Evolutionary conservation across 805 yeast species (phyloP).

Genomic region (Suhomyces sp.): DNA sequence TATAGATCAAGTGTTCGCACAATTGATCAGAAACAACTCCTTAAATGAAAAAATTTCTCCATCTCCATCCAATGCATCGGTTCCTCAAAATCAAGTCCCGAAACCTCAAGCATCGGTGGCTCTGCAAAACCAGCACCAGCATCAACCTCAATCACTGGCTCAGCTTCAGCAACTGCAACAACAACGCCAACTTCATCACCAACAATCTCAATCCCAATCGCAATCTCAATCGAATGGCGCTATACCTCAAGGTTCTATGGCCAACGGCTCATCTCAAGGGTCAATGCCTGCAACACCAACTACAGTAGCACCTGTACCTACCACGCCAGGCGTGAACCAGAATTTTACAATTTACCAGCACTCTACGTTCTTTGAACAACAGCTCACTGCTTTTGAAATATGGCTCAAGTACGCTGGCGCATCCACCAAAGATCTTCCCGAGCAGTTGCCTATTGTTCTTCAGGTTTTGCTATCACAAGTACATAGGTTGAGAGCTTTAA

Average conservation of each 20-base stretch:
- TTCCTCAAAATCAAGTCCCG: conserved; percentile 8
- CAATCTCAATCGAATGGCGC: too few relatives aligned
- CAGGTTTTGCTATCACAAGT: conserved; percentile 93
- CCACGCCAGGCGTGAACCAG: conserved; percentile 12
- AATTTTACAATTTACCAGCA: conserved; percentile 65
- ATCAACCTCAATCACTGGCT: not conserved
- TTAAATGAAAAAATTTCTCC: conserved; percentile 4
- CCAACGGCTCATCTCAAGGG: not conserved
- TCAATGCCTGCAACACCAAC: not conserved
- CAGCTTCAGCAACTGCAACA: conserved; percentile 6
- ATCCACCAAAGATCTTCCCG: conserved; percentile 82
- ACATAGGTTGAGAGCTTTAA: conserved; percentile 86
- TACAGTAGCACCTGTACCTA: conserved; percentile 1
- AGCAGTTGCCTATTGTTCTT: conserved; percentile 88
- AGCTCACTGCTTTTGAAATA: conserved; percentile 90
- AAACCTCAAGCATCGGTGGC: conserved; percentile 3
- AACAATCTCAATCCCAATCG: too few relatives aligned
- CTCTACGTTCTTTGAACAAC: conserved; percentile 93
- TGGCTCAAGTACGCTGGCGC: conserved; percentile 90
- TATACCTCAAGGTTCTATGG: not conserved
- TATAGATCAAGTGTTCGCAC: conserved; percentile 86
- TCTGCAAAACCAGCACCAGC: conserved; percentile 1
- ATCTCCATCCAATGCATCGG: not conserved
- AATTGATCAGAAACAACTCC: conserved; percentile 49
- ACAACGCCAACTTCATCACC: conserved; percentile 6